phyloP scores from a whole-genome alignment of 805 yeast species.

The Yamadazyma takamatsuzukensis region DNA sequence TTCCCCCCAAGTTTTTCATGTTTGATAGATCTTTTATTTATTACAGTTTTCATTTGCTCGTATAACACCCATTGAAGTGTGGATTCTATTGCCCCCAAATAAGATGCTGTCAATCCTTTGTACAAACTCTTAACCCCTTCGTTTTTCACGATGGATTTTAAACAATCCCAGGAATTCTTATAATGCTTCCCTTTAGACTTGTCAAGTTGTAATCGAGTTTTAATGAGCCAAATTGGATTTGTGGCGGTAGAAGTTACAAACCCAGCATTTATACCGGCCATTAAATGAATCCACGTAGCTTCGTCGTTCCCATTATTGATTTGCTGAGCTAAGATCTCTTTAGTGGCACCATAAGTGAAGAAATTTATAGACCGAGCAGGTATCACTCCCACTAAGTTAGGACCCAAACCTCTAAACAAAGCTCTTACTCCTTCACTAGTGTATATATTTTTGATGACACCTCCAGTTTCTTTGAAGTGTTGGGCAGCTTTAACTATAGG shows the following conservation, averaged over 20 bases:
- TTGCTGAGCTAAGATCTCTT: conserved; percentile 62
- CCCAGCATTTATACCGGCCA: conserved; percentile 90
- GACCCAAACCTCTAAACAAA: conserved; percentile 91
- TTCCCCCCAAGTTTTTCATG: conserved; percentile 28
- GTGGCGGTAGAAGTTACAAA: conserved; percentile 93
- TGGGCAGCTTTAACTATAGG: conserved; percentile 47
- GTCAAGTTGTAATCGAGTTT: conserved; percentile 91
- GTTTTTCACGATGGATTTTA: conserved; percentile 57
- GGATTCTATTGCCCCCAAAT: conserved; percentile 88
- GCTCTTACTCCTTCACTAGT: conserved; percentile 78
- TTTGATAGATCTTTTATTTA: conserved; percentile 47
- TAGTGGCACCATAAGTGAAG: conserved; percentile 93
- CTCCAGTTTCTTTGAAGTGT: conserved; percentile 81
- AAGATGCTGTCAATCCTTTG: conserved; percentile 90
- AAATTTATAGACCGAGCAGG: conserved; percentile 97
- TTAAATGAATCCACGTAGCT: conserved; percentile 78
- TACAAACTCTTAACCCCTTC: conserved; percentile 85
- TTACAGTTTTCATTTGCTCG: conserved; percentile 84
- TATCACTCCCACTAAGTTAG: conserved; percentile 93
- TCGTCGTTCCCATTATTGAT: conserved; percentile 77
- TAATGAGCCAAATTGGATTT: conserved; percentile 96
- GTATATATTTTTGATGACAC: conserved; percentile 67
- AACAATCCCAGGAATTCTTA: conserved; percentile 82
- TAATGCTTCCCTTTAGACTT: conserved; percentile 64
- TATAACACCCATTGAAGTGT: conserved; percentile 95